Base-by-base conservation (phyloP, 176 grass and related monocot species). In the Olyra latifolia region DNA sequence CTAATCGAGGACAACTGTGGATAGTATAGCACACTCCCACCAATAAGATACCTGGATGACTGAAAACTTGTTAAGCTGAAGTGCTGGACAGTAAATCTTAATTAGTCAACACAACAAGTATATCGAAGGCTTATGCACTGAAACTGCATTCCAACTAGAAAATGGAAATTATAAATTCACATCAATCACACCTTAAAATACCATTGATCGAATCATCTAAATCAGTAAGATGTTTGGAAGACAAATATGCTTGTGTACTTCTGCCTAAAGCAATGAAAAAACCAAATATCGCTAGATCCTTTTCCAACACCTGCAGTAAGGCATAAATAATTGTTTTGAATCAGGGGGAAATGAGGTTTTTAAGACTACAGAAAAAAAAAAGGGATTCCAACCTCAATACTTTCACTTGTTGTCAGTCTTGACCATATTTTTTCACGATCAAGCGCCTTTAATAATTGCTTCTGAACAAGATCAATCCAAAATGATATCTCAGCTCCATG, bases 351-450 rank as follows among this genome's bases (percentile, higher is more conserved):
- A 62, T 57, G 23, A 70, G 20, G 13, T 53, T 66, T 62, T 35
- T 68, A 32, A 75, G 27, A 75, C 48, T 59, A 82, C 12, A 69
- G 5, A 8, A 43, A 72, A 50, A 85, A 7, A 54, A 68, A 43
- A 14, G 80, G 65, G 56, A 73, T 80, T 68, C 85, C 70, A 86
- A 99, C 96, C 96, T 99, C 96, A 69, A 99, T 99, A 87, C 93
- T 95, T 88, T 99, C 96, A 91, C 90, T 95, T 74, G 96, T 99
- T 43, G 90, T 99, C 77, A 99, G 80, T 88, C 87, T 93, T 81
- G 96, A 99, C 96, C 96, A 99, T 88, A 99, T 99, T 67, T 93
- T 99, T 93, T 99, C 96, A 89, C 96, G 84, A 54, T 94, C 92
- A 80, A 99, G 89, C 57, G 90, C 93, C 68, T 63, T 80, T 60